Percentiles rank a stretch among this genome's conserved stretches.
phyloP scores from a whole-genome alignment of 805 yeast species.

The Barnettozyma wickerhamii region DNA sequence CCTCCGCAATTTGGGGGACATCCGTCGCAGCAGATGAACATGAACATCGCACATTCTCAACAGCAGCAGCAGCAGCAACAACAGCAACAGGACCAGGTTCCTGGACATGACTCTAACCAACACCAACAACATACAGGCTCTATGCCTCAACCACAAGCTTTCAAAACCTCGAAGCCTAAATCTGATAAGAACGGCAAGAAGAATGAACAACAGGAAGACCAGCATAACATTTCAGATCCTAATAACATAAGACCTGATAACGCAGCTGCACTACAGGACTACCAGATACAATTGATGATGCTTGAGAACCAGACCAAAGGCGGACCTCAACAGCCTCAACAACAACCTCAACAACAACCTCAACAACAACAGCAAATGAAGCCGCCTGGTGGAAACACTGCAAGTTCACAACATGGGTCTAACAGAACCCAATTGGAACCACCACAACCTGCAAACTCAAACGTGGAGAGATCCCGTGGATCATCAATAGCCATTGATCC shows the following conservation, averaged over 20 bases:
- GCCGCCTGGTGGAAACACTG: no score
- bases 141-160: neutral
- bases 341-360: neutral
- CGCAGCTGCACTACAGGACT: constrained; percentile 64
- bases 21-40: neutral
- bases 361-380: neutral
- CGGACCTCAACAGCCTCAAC: constrained; percentile 2
- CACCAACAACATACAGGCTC: constrained; percentile 2
- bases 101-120: constrained; percentile 1
- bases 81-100: no score
- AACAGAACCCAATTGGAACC: neutral
- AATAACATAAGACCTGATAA: constrained; percentile 19
- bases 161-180: neutral
- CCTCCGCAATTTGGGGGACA: neutral
- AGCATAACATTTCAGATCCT: constrained; percentile 9
- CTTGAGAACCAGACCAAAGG: constrained; percentile 69
- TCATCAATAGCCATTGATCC: constrained; percentile 23
- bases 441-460: neutral
- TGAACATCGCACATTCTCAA: constrained; percentile 1
- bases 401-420: neutral
- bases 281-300: constrained; percentile 73
- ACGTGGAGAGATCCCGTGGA: constrained; percentile 8
- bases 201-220: neutral
- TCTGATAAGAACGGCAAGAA: neutral
- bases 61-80: constrained; percentile 4